These are phyloP conservation scores for Claviceps purpurea DNA, from an alignment of 2,329 filamentous ascomycete genomes.

Conservation along the genomic window DNA sequence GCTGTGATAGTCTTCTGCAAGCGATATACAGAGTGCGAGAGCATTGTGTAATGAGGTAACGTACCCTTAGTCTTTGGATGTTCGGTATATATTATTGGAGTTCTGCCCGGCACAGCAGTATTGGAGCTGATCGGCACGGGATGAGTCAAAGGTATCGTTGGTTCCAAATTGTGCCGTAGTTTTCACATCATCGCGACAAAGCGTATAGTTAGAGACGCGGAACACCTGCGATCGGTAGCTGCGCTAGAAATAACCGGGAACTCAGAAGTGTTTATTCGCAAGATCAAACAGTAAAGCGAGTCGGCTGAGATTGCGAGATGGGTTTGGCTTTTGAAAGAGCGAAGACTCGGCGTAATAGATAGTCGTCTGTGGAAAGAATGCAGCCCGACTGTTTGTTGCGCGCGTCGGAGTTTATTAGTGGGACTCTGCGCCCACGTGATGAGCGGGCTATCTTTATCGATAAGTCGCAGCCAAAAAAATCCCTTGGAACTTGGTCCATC, in stretches of 20 bases:
- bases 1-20: not conserved
- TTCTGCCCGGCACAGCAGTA: constrained; percentile 9
- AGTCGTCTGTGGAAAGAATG: constrained; percentile 3
- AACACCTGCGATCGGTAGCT: not conserved
- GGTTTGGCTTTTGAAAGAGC: constrained; percentile 4
- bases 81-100: not conserved
- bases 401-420: constrained; percentile 20
- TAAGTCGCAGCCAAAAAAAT: constrained; percentile 9
- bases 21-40: not conserved
- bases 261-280: not conserved
- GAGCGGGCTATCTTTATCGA: constrained; percentile 19
- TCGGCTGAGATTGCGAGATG: not conserved
- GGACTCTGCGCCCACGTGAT: constrained; percentile 30
- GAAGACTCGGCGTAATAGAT: constrained; percentile 3
- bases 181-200: constrained; percentile 27
- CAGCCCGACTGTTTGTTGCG: constrained; percentile 9
- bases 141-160: constrained; percentile 16
- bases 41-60: not conserved
- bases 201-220: constrained; percentile 9
- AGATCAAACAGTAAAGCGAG: not conserved
- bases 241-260: not conserved
- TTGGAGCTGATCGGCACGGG: constrained; percentile 14
- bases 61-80: constrained; percentile 4
- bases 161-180: constrained; percentile 17
- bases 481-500: not conserved